Evolutionary conservation across 192 early-diverging fungal species (phyloP).

Genomic region (Jimgerdemannia lactiflua): DNA sequence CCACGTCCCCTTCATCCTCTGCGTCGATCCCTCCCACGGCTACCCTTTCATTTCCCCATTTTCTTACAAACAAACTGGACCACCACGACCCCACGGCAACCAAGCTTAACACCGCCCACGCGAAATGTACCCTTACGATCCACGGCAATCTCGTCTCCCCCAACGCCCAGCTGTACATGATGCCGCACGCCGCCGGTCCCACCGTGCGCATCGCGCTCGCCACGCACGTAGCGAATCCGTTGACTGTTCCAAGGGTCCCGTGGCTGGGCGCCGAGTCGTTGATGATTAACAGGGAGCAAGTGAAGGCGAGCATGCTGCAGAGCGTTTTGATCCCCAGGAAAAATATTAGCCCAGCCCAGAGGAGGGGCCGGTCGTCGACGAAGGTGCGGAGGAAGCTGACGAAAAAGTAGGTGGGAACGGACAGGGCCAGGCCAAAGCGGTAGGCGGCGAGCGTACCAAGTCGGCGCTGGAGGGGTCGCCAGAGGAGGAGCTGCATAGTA

Average conservation of each 20-base stretch:
- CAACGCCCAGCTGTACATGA: conserved; percentile 23
- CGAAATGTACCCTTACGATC: not conserved
- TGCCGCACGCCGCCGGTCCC: conserved; percentile 49
- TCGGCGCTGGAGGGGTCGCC: conserved; percentile 37
- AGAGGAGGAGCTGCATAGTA: conserved; percentile 45
- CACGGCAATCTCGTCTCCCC: not conserved
- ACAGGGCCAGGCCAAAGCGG: conserved; percentile 21
- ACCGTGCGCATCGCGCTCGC: conserved; percentile 30
- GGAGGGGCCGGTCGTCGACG: not conserved
- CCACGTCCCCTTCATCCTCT: not conserved
- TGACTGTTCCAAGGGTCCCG: conserved; percentile 46
- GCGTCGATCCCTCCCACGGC: not conserved
- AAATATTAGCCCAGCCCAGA: conserved; percentile 23
- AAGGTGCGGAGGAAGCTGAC: conserved; percentile 9
- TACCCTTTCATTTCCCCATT: not conserved
- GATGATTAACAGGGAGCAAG: conserved; percentile 40
- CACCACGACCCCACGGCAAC: not conserved
- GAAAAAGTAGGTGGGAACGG: conserved; percentile 7
- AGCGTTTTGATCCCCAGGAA: conserved; percentile 16
- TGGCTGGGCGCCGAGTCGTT: conserved; percentile 41
- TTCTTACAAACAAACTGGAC: not conserved
- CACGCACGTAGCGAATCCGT: conserved; percentile 51
- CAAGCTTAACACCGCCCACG: not conserved
- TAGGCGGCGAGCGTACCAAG: conserved; percentile 44
- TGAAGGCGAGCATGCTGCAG: conserved; percentile 28